Percentiles rank a stretch among this genome's conserved stretches.
phyloP scores from a whole-genome alignment of 768 basidiomycete genomes.

The Russula emetica region DNA sequence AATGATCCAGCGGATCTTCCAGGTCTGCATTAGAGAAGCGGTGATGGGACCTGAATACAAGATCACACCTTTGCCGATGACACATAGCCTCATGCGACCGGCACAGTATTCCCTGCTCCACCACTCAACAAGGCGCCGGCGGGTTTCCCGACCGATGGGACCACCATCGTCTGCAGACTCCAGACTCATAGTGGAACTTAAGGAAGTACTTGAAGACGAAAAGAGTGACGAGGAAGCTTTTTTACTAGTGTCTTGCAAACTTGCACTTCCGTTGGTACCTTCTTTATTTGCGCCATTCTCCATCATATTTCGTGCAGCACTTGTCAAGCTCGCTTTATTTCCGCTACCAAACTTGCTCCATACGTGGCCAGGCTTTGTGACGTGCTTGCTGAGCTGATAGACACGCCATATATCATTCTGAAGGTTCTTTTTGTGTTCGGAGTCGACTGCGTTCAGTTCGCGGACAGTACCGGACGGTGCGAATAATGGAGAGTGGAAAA shows the following conservation, averaged over 20 bases:
- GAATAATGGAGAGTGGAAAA: slow-evolving; percentile 94
- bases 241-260: slow-evolving; percentile 28
- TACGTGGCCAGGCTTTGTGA: slow-evolving; percentile 71
- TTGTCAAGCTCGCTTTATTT: slow-evolving; percentile 66
- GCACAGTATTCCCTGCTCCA: slow-evolving; percentile 81
- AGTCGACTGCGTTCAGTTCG: slow-evolving; percentile 94
- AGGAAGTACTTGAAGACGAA: slow-evolving; percentile 54
- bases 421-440: slow-evolving; percentile 95
- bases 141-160: slow-evolving; percentile 70
- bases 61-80: slow-evolving; percentile 68
- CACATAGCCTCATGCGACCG: slow-evolving; percentile 72
- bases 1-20: slow-evolving; percentile 70
- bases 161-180: slow-evolving; percentile 65
- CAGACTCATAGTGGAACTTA: slow-evolving; percentile 44
- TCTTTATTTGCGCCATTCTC: slow-evolving; percentile 40
- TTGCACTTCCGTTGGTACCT: slow-evolving; percentile 34
- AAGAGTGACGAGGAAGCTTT: slow-evolving; percentile 42
- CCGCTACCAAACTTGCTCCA: slow-evolving; percentile 94
- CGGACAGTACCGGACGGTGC: slow-evolving; percentile 76
- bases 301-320: slow-evolving; percentile 55
- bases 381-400: slow-evolving; percentile 88
- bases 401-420: slow-evolving; percentile 90
- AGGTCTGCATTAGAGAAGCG: slow-evolving; percentile 9
- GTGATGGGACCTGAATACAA: slow-evolving; percentile 3
- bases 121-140: slow-evolving; percentile 78